Conservation (phyloP, 1,139 yeast species). For the Saccharomyces hybrid region DNA sequence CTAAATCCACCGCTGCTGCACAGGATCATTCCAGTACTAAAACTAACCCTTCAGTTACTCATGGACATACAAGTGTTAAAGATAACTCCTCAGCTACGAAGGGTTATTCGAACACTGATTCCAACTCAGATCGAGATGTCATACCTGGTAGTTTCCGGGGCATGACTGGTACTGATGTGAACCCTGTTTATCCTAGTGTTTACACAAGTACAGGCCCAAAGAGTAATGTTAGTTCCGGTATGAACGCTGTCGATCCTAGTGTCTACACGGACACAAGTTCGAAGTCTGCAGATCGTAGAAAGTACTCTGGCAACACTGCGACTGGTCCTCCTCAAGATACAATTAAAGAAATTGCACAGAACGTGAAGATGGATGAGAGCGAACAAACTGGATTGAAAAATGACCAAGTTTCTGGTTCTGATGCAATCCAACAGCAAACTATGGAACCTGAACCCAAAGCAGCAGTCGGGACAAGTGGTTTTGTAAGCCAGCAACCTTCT, state of each 20-base stretch:
- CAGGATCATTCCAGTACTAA: background rate
- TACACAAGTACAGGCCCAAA: background rate
- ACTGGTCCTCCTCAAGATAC: background rate
- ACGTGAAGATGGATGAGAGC: background rate
- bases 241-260: background rate
- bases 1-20: background rate
- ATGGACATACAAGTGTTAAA: background rate
- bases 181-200: background rate
- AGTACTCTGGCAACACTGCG: background rate
- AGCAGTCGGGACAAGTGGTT: background rate
- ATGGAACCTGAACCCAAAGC: background rate
- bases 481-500: background rate
- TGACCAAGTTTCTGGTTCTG: background rate
- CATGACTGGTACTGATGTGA: background rate
- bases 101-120: background rate
- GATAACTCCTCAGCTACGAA: background rate
- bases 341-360: background rate
- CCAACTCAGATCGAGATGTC: background rate
- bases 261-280: background rate
- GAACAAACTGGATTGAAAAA: background rate
- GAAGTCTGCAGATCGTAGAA: background rate
- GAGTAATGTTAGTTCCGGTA: too few species aligned
- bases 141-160: background rate
- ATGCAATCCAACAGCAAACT: background rate
- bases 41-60: background rate